Base-by-base conservation (phyloP, 208 protist genomes). In the Crithidia acanthocephali region DNA sequence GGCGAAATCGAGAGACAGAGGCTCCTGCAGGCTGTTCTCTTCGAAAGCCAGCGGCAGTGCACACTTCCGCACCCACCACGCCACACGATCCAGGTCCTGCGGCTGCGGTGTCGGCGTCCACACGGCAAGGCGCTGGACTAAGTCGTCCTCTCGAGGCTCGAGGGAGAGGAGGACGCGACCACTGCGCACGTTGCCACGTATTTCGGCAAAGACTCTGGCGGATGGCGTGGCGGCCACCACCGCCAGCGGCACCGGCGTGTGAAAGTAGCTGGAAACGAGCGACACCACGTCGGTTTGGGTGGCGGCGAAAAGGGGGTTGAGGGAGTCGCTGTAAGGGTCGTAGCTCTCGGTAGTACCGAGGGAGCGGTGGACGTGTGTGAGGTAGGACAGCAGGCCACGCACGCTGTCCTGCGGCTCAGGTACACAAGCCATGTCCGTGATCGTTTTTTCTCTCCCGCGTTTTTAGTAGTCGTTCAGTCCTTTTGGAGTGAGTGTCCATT, bases 1-100 rank as follows among this genome's bases (percentile, higher is more conserved):
- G 6, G 37, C 28, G 28, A 53, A 52, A 35, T 42, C 20, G 59
- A 65, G 59, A 15, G 13, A 52, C 16, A 65, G 44, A 2, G 27
- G 7, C 44, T 53, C 59, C 59, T 40, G 37, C 40, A 65, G 35
- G 28, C 59, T 65, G 4, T 53, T 28, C 44, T 65, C 59, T 2
- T 65, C 44, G 44, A 53, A 65, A 9, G 59, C 44, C 1, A 65
- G 32, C 18, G 59, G 59, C 44, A 65, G 37, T 4, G 59, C 59
- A 35, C 59, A 51, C 40, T 53, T 42, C 35, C 35, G 44, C 6
- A 65, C 28, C 59, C 59, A 65, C 59, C 59, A 65, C 59, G 44
- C 10, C 0, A 65, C 40, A 25, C 11, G 11, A 27, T 65, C 44
- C 16, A 65, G 27, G 28, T 65, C 59, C 1, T 40, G 11, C n/a